Evolutionary conservation across 148 eudicot genomes (phyloP).

Genomic region (Rhododendron simsii): DNA sequence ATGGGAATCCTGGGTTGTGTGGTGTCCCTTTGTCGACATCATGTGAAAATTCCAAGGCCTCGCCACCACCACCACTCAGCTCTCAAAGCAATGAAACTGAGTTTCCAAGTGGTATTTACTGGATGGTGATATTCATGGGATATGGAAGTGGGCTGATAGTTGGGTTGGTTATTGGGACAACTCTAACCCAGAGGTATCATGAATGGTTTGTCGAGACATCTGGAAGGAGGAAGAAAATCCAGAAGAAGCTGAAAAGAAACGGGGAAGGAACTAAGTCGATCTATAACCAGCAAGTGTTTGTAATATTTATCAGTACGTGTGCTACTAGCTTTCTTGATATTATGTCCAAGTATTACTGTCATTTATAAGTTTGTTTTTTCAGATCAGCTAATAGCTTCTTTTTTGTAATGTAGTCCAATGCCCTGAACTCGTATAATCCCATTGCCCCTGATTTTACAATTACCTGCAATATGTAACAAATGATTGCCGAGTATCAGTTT

Average conservation of each 20-base stretch:
- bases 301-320: neutral
- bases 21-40: slow-evolving; percentile 13
- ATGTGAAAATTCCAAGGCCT: neutral
- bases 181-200: neutral
- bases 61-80: neutral
- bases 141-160: slow-evolving; percentile 18
- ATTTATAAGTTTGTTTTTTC: neutral
- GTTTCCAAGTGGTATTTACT: slow-evolving; percentile 4
- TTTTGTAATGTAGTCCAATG: no score
- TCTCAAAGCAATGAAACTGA: neutral
- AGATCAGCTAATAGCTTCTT: no score
- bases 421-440: no score
- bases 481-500: no score
- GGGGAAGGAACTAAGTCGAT: neutral
- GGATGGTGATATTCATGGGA: slow-evolving; percentile 29
- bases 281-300: neutral
- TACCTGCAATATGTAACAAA: no score
- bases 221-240: neutral
- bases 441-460: no score
- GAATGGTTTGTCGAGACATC: neutral
- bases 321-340: neutral
- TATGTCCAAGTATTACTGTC: neutral
- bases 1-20: slow-evolving; percentile 8
- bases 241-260: neutral
- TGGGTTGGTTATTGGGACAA: slow-evolving; percentile 9